Evolutionary conservation across 1,284 basidiomycete genomes (phyloP), one percentile per base, ranked within the genome.

Genomic region (Singerocomus inundabilis): DNA sequence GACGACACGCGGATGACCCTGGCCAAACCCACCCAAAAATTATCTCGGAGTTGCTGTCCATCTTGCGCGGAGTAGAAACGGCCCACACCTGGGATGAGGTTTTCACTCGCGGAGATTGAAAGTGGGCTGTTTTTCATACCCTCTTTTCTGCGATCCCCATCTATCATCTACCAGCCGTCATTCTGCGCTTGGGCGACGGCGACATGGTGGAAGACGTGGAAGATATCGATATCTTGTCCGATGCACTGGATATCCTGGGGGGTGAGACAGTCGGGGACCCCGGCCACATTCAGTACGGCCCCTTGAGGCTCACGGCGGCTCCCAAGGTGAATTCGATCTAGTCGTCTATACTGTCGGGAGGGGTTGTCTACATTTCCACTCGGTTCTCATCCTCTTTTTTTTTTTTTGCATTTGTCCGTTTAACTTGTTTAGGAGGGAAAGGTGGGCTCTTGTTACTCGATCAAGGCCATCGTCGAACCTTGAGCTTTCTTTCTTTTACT

Each of bases 401-500:
- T 31, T 44, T 25, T n/a, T 10, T n/a, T n/a, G n/a, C n/a, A n/a
- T n/a, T n/a, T n/a, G n/a, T n/a, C n/a, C n/a, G n/a, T n/a, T n/a
- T n/a, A n/a, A n/a, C n/a, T n/a, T n/a, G n/a, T n/a, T 38, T 26
- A 83, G 82, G 78, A 81, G 71, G 80, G 82, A 51, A 85, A 84
- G 66, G 78, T 77, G 54, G 61, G 53, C 49, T 8, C 6, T 48
- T n/a, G n/a, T 46, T 41, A 33, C 45, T 51, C 33, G 18, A 49
- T 52, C 43, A 52, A 30, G 15, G 44, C 2, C n/a, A n/a, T n/a
- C n/a, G n/a, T n/a, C n/a, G n/a, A n/a, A n/a, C n/a, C n/a, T n/a
- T n/a, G n/a, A n/a, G n/a, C n/a, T n/a, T n/a, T n/a, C n/a, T n/a
- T n/a, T n/a, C n/a, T n/a, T n/a, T n/a, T n/a, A n/a, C n/a, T n/a